Percentiles rank a stretch among this genome's conserved stretches.
Conservation (phyloP, 2,329 filamentous ascomycete species). For the Colletotrichum nymphaeae region DNA sequence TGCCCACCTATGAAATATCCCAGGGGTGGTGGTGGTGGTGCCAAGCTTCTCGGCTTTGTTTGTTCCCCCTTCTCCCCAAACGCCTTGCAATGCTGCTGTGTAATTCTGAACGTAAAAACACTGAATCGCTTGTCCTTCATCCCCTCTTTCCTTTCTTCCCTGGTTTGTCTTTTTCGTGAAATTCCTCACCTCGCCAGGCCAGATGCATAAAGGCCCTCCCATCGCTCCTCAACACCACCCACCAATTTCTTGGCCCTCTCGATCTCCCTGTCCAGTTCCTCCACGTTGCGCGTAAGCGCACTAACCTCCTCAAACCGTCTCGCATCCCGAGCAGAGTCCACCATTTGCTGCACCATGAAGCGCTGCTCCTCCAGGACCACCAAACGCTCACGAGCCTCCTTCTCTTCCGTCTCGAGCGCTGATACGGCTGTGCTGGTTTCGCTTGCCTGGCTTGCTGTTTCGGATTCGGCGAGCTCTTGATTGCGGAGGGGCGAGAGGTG, state of each 20-base stretch:
- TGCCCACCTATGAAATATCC: background rate
- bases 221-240: conserved; percentile 70
- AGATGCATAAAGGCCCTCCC: conserved; percentile 62
- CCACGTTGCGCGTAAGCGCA: conserved; percentile 81
- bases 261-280: conserved; percentile 86
- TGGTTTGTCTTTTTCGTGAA: background rate
- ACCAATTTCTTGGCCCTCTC: conserved; percentile 74
- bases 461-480: conserved; percentile 57
- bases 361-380: conserved; percentile 92
- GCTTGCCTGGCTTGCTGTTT: conserved; percentile 62
- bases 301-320: conserved; percentile 88
- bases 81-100: conserved; percentile 48
- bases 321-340: conserved; percentile 79
- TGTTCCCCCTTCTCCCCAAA: conserved; percentile 37
- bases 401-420: conserved; percentile 83
- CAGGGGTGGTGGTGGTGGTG: too few species aligned
- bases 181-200: conserved; percentile 20
- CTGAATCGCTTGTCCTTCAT: background rate
- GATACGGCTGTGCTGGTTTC: conserved; percentile 66
- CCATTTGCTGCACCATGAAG: conserved; percentile 90
- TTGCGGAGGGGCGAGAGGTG: conserved; percentile 56
- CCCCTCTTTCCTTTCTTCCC: background rate
- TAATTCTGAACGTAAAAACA: background rate
- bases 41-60: background rate
- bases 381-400: conserved; percentile 80